These are phyloP conservation scores for Paspalum notatum DNA, from an alignment of 176 grass and related monocot species.

Conservation along the genomic window DNA sequence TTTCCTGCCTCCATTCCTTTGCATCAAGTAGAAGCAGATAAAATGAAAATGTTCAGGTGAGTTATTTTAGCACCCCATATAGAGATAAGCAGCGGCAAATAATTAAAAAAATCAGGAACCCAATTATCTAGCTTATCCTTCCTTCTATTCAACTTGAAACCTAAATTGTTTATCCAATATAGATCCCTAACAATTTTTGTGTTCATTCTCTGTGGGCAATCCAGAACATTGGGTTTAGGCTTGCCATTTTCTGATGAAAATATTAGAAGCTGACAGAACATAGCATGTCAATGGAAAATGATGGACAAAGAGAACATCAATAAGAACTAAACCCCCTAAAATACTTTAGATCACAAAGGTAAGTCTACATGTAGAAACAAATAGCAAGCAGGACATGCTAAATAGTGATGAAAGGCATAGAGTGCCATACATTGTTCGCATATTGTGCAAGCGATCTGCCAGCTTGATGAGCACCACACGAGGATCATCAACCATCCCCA, in stretches of 20 bases:
- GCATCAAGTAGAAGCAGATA: conserved; percentile 11
- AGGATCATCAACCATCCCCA: conserved; percentile 99
- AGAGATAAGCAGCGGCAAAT: background rate
- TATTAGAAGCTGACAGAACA: conserved; percentile 28
- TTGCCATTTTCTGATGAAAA: conserved; percentile 23
- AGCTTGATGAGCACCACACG: conserved; percentile 98
- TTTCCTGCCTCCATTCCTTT: conserved; percentile 1
- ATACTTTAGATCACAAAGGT: background rate
- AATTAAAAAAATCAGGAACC: background rate
- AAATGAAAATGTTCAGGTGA: background rate
- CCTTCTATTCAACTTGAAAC: conserved; percentile 10
- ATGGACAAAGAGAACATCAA: background rate
- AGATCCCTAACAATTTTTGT: background rate
- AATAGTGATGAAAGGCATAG: conserved; percentile 25
- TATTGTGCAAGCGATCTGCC: conserved; percentile 95
- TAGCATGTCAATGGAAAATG: conserved; percentile 8
- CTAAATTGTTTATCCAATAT: conserved; percentile 27
- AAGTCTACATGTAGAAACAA: conserved; percentile 32
- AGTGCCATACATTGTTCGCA: conserved; percentile 89
- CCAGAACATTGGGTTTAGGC: background rate
- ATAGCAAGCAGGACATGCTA: conserved; percentile 12
- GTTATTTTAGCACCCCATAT: too few relatives aligned
- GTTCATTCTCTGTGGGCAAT: conserved; percentile 7
- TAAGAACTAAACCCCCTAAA: conserved; percentile 23
- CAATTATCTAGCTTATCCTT: conserved; percentile 5